Evolutionary conservation across 23 red algal genomes (phyloP).

Genomic region (Gracilaria caudata): DNA sequence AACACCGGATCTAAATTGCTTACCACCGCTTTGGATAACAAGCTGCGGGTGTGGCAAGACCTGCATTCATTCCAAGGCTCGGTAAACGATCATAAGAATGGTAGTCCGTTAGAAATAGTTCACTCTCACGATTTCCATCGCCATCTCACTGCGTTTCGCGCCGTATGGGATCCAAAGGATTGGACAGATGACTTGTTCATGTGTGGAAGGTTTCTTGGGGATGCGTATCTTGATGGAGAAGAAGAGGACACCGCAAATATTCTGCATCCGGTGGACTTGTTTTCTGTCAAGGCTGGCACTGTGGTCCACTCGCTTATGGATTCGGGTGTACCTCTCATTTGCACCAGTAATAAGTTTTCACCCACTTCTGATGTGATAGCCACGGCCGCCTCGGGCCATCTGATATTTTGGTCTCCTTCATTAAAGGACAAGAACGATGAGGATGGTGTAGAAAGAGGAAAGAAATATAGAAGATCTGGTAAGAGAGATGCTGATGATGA

Average conservation of each 20-base stretch:
- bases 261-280: conserved; percentile 84
- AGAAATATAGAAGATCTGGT: not conserved
- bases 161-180: conserved; percentile 84
- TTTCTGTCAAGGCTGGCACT: conserved; percentile 47
- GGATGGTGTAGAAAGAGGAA: not conserved
- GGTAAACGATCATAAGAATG: conserved; percentile 30
- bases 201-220: conserved; percentile 76
- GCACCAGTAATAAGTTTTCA: conserved; percentile 66
- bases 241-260: conserved; percentile 26
- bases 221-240: conserved; percentile 53
- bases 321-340: conserved; percentile 33
- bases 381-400: conserved; percentile 55
- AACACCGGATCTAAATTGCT: conserved; percentile 68
- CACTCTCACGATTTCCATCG: conserved; percentile 88
- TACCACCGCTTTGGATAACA: conserved; percentile 73
- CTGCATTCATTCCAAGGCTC: conserved; percentile 43
- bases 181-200: conserved; percentile 76
- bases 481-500: conserved; percentile 20
- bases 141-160: conserved; percentile 72
- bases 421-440: conserved; percentile 1
- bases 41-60: conserved; percentile 61
- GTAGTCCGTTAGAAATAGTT: conserved; percentile 52
- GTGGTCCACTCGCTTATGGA: conserved; percentile 71
- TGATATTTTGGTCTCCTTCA: conserved; percentile 68
- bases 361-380: conserved; percentile 69